These are phyloP conservation scores for Aegle marmelos DNA, from an alignment of 345 rosid genomes.

Conservation along the genomic window DNA sequence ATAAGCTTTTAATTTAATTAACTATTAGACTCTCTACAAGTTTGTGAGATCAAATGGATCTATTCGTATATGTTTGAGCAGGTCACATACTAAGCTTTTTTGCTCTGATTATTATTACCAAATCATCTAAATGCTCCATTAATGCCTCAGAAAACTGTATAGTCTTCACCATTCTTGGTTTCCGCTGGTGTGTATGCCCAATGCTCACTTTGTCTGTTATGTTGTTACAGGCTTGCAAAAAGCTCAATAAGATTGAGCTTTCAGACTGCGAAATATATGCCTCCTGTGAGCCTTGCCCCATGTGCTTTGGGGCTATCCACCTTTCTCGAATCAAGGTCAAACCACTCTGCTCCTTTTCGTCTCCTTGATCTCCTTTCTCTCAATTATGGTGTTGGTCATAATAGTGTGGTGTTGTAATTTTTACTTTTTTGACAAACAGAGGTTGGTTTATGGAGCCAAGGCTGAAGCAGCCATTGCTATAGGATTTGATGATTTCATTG, in stretches of 20 bases:
- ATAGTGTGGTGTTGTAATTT: not conserved
- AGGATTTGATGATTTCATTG: constrained; percentile 62
- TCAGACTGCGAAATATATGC: constrained; percentile 64
- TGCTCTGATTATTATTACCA: not conserved
- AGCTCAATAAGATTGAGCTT: constrained; percentile 53
- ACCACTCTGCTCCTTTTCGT: not conserved
- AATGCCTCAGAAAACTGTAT: constrained; percentile 1
- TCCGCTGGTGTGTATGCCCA: not conserved
- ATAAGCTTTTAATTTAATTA: not conserved
- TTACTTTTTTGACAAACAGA: constrained; percentile 26
- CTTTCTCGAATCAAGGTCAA: constrained; percentile 56
- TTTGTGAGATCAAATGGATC: not conserved
- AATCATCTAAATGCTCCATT: not conserved
- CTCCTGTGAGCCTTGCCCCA: constrained; percentile 72
- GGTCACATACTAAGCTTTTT: not conserved
- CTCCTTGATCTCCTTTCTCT: not conserved
- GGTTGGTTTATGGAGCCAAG: constrained; percentile 65
- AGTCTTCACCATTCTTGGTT: not conserved
- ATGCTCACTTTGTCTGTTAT: not conserved
- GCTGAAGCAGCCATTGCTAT: constrained; percentile 74
- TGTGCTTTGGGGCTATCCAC: constrained; percentile 74
- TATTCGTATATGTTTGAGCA: not conserved
- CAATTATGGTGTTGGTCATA: not conserved
- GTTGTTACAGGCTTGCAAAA: constrained; percentile 52
- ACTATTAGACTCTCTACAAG: too few relatives aligned